phyloP scores from a whole-genome alignment of 768 basidiomycete genomes.

The Calocera viscosa region DNA sequence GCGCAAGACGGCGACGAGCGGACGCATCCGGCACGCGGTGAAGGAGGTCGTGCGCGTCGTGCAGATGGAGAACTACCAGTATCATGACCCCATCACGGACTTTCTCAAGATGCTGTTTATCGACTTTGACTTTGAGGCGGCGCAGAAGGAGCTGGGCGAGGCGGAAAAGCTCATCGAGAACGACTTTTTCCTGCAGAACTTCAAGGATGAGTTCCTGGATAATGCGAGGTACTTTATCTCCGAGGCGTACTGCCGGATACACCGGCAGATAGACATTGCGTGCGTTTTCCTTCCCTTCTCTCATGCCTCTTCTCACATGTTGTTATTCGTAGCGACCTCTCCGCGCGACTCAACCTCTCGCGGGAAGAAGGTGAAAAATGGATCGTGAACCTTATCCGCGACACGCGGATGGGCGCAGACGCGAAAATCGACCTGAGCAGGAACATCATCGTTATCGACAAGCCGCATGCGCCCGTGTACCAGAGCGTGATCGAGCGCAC shows the following conservation, averaged over 20 bases:
- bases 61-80: slow-evolving; percentile 92
- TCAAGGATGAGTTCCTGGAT: slow-evolving; percentile 88
- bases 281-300: slow-evolving; percentile 26
- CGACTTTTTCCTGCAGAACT: slow-evolving; percentile 89
- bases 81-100: slow-evolving; percentile 80
- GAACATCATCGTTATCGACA: slow-evolving; percentile 94
- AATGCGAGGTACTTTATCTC: slow-evolving; percentile 92
- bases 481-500: slow-evolving; percentile 94
- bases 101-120: slow-evolving; percentile 90
- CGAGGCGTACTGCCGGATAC: slow-evolving; percentile 96
- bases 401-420: slow-evolving; percentile 91
- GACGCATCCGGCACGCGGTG: slow-evolving; percentile 77
- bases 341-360: slow-evolving; percentile 84
- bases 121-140: slow-evolving; percentile 93
- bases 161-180: slow-evolving; percentile 75
- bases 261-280: slow-evolving; percentile 83
- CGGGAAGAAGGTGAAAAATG: slow-evolving; percentile 95
- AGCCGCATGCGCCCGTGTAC: slow-evolving; percentile 78
- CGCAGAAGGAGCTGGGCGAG: slow-evolving; percentile 64
- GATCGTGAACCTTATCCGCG: slow-evolving; percentile 98
- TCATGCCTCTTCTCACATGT: not conserved
- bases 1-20: slow-evolving; percentile 56
- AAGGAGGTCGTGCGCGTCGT: slow-evolving; percentile 87
- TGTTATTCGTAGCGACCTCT: slow-evolving; percentile 54
- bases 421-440: slow-evolving; percentile 50